Evolutionary conservation across 176 grass and related monocot genomes (phyloP).

Genomic region (Elymus sibiricus): DNA sequence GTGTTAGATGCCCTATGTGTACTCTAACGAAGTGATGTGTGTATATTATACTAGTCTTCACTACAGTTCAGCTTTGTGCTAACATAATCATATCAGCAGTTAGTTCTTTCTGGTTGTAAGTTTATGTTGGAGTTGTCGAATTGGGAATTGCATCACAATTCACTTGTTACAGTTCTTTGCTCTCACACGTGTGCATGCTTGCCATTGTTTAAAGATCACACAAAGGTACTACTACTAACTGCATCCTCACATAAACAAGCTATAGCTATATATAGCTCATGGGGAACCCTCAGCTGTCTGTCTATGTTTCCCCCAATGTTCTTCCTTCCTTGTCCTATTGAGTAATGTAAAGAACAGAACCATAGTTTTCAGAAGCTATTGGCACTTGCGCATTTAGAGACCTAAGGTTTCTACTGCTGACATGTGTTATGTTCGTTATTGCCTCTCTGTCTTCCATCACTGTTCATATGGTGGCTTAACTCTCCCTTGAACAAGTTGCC

Average conservation of each 20-base stretch:
- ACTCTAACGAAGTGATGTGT: conserved; percentile 26
- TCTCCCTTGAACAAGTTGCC: background rate
- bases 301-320: conserved; percentile 26
- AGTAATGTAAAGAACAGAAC: conserved; percentile 36
- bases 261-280: conserved; percentile 21
- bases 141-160: conserved; percentile 42
- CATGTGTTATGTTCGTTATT: conserved; percentile 26
- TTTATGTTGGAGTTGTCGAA: conserved; percentile 21
- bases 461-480: background rate
- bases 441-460: background rate
- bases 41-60: conserved; percentile 38
- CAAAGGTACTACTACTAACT: conserved; percentile 21
- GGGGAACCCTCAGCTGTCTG: conserved; percentile 30
- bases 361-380: conserved; percentile 45
- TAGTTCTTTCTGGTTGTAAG: conserved; percentile 25
- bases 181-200: conserved; percentile 64
- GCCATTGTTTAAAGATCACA: conserved; percentile 52
- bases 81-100: conserved; percentile 23
- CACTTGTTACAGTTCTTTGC: conserved; percentile 37
- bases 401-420: conserved; percentile 40
- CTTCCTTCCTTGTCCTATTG: conserved; percentile 31
- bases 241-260: conserved; percentile 30
- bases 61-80: conserved; percentile 6
- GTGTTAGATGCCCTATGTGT: conserved; percentile 37
- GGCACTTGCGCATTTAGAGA: conserved; percentile 64